Percentiles rank a stretch among this genome's conserved stretches.
Evolutionary conservation across 306 rosid genomes (phyloP).

Genomic region (apple (Malus domestica)): ASM211411v1 NC_041792.1:18054407-18054906

Average conservation of each 20-base stretch:
- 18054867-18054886: background rate
- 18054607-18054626: background rate
- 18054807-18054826: constrained; percentile 24
- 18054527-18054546: background rate
- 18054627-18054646: background rate
- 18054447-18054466: background rate
- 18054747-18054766: background rate
- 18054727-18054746: background rate
- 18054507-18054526: background rate
- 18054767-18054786: constrained; percentile 53
- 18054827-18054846: constrained; percentile 46
- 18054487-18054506: background rate
- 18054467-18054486: background rate
- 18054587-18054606: background rate
- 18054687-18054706: background rate
- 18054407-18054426: constrained; percentile 15
- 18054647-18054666: background rate
- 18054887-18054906: background rate
- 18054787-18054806: constrained; percentile 34
- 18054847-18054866: constrained; percentile 9
- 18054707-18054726: background rate
- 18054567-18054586: background rate
- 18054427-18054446: background rate
- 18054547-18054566: background rate
- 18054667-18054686: background rate